phyloP scores from a whole-genome alignment of 1,284 basidiomycete species.

The Tylopilus sp. region DNA sequence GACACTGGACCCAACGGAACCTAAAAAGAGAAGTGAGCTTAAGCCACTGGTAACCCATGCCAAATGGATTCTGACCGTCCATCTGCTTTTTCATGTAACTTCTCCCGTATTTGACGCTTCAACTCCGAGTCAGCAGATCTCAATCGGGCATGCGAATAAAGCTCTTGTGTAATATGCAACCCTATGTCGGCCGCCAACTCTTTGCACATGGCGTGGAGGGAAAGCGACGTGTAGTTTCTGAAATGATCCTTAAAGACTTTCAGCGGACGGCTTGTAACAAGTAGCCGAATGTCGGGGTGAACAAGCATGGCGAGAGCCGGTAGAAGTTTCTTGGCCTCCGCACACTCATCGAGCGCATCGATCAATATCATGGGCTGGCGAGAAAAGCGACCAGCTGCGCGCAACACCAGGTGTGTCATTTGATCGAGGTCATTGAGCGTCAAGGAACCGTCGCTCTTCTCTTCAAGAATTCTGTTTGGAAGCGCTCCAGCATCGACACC shows the following conservation, averaged over 20 bases:
- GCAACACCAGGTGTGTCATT: constrained; percentile 3
- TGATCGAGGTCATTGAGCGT: not conserved
- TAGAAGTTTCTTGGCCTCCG: constrained; percentile 1
- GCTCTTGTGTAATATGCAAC: constrained; percentile 3
- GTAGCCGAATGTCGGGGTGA: not conserved
- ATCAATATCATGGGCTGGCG: constrained; percentile 1
- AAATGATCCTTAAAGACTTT: not conserved
- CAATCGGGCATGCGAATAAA: not conserved
- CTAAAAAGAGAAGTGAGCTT: not conserved
- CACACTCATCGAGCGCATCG: constrained; percentile 4
- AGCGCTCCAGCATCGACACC: not conserved
- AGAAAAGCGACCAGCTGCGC: not conserved
- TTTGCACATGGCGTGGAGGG: not conserved
- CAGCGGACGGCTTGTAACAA: constrained; percentile 8
- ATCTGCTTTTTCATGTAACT: constrained; percentile 1
- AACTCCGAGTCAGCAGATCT: not conserved
- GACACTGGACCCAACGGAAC: constrained; percentile 14
- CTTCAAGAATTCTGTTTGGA: constrained; percentile 5
- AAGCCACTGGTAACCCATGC: too few species aligned
- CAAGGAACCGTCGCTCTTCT: constrained; percentile 2
- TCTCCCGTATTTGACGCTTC: not conserved
- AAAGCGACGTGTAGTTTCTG: not conserved
- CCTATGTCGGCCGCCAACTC: constrained; percentile 1
- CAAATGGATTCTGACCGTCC: not conserved
- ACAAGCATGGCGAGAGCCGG: not conserved